These are phyloP conservation scores for Maudiozyma saulgeensis DNA, from an alignment of 805 yeast genomes.

Conservation along the genomic window DNA sequence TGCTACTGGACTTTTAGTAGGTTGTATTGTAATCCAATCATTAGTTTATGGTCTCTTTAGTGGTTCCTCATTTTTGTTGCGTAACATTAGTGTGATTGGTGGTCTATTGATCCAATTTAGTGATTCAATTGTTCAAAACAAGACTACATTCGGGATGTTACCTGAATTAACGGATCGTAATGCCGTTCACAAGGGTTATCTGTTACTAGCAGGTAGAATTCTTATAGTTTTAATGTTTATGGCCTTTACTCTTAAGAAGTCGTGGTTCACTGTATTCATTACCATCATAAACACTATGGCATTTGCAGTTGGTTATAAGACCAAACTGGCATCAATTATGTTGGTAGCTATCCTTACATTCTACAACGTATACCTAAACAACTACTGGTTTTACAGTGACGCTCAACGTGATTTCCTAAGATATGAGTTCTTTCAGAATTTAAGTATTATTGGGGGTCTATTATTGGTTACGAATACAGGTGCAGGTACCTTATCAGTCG, in stretches of 20 bases:
- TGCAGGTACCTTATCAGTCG: slow-evolving; percentile 88
- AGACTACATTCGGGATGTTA: slow-evolving; percentile 41
- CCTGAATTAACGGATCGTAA: slow-evolving; percentile 56
- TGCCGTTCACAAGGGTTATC: slow-evolving; percentile 55
- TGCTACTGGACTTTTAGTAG: slow-evolving; percentile 60
- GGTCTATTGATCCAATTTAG: slow-evolving; percentile 81
- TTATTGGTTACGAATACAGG: slow-evolving; percentile 88
- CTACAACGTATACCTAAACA: slow-evolving; percentile 73
- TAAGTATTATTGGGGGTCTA: slow-evolving; percentile 91
- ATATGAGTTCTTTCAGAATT: slow-evolving; percentile 90
- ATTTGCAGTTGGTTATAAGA: slow-evolving; percentile 86
- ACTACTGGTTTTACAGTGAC: slow-evolving; percentile 73
- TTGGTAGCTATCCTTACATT: slow-evolving; percentile 58
- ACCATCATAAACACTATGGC: slow-evolving; percentile 65
- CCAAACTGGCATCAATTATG: slow-evolving; percentile 73
- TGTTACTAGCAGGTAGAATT: slow-evolving; percentile 79
- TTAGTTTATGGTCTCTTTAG: slow-evolving; percentile 77
- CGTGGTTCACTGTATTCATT: slow-evolving; percentile 57
- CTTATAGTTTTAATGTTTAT: slow-evolving; percentile 75
- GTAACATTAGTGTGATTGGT: slow-evolving; percentile 86
- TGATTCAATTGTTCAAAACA: slow-evolving; percentile 73
- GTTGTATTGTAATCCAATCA: slow-evolving; percentile 75
- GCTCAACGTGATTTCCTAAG: slow-evolving; percentile 76
- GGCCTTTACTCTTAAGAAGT: slow-evolving; percentile 70
- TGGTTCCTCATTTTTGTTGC: slow-evolving; percentile 70